Base-by-base conservation (phyloP, 768 basidiomycete genomes). In the Pleurotus tuoliensis region DNA sequence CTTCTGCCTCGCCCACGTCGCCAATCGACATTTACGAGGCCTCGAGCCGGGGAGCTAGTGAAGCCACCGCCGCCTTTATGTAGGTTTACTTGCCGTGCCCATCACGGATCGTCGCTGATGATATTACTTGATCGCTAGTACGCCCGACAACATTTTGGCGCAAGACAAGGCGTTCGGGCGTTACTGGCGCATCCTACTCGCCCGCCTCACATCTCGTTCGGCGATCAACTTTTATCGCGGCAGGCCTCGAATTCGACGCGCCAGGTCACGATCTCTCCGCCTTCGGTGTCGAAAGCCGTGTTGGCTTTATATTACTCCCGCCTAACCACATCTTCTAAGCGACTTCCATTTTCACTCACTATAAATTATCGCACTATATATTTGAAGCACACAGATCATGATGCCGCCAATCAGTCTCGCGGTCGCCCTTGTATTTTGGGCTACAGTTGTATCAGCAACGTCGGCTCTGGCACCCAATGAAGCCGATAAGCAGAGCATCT, bases 131-230 rank as follows among this genome's bases (percentile, higher is more conserved):
- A n/a, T n/a, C n/a, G 46, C 12, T 59, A 91, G 89, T 90, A 37
- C 86, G 90, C n/a, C 89, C 90, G 0, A 88, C 82, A 5, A 87
- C 90, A 0, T 90, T 92, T 67, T 92, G 90, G 90, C 78, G 87
- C 30, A 84, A 83, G 60, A 89, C 86, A 1, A 78, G 72, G 27
- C 82, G 84, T 12, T 88, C 87, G 16, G 90, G 88, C 13, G 87
- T 91, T 1, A 78, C 86, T 46, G 80, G 76, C 3, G 80, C 87
- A 5, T 84, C 82, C 0, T 90, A 88, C 65, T 88, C 90, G 5
- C 89, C 89, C 0, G 80, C 87, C 0, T 82, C 82, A 0, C 83
- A 88, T 66, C 81, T 88, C 56, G 78, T 91, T 47, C 87, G 90
- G 39, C 83, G 89, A 4, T 84, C 87, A 4, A 90, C 89, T 1